Conservation (phyloP, 2,329 filamentous ascomycete genomes). For the Cordyceps javanica region DNA sequence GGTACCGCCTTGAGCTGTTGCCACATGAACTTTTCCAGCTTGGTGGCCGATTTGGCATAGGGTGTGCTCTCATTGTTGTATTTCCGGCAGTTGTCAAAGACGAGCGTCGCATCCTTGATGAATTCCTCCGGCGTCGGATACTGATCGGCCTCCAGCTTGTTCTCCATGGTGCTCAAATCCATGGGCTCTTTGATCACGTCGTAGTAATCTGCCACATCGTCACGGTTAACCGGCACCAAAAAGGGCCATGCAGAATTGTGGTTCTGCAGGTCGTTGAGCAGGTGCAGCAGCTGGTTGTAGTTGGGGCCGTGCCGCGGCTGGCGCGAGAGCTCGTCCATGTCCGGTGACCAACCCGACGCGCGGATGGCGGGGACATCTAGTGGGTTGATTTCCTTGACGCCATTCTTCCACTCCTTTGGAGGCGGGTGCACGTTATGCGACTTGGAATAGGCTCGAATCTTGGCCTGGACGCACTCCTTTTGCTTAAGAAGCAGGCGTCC, state of each 20-base stretch:
- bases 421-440: conserved; percentile 82
- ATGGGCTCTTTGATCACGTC: conserved; percentile 97
- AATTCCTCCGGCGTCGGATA: conserved; percentile 92
- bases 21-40: conserved; percentile 94
- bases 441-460: conserved; percentile 86
- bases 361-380: conserved; percentile 83
- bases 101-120: conserved; percentile 76
- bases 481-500: conserved; percentile 95
- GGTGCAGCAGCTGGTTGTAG: conserved; percentile 86
- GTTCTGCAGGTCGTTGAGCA: conserved; percentile 93
- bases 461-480: conserved; percentile 90
- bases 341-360: conserved; percentile 87
- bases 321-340: conserved; percentile 95
- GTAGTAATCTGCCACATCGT: conserved; percentile 98
- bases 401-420: conserved; percentile 78
- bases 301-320: conserved; percentile 94
- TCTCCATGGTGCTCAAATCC: conserved; percentile 94
- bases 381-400: conserved; percentile 70
- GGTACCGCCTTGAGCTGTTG: conserved; percentile 83
- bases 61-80: conserved; percentile 96
- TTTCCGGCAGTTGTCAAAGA: conserved; percentile 90
- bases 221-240: conserved; percentile 83
- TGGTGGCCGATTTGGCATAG: conserved; percentile 92
- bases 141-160: conserved; percentile 86
- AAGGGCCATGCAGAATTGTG: conserved; percentile 93